These are phyloP conservation scores for Aspergillus wentii DNA, from an alignment of 495 filamentous ascomycete genomes.

Conservation along the genomic window DNA sequence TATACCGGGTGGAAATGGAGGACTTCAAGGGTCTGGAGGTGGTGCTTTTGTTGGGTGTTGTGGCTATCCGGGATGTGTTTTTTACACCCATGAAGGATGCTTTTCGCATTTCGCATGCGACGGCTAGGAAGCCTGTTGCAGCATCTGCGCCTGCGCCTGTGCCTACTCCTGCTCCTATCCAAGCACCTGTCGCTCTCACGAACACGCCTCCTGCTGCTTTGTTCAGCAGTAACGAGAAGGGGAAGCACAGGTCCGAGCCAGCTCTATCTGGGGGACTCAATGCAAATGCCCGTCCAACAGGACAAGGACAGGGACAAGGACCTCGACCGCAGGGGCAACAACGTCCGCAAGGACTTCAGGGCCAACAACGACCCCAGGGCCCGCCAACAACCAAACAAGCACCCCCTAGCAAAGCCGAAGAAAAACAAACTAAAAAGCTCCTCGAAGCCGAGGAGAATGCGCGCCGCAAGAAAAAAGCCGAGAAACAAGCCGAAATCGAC, in stretches of 20 bases:
- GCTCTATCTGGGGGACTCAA: slow-evolving; percentile 1
- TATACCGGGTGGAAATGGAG: slow-evolving; percentile 85
- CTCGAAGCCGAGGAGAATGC: slow-evolving; percentile 74
- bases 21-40: slow-evolving; percentile 93
- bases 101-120: slow-evolving; percentile 68
- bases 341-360: too few species aligned
- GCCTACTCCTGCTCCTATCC: neutral
- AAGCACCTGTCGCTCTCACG: neutral
- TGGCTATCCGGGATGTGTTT: slow-evolving; percentile 84
- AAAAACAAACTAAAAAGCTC: slow-evolving; percentile 67
- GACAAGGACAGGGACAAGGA: neutral
- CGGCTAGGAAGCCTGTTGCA: slow-evolving; percentile 12
- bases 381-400: slow-evolving; percentile 36
- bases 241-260: slow-evolving; percentile 6
- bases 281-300: neutral
- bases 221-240: too few species aligned
- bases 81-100: slow-evolving; percentile 60
- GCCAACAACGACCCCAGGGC: too few species aligned
- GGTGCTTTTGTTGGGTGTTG: slow-evolving; percentile 73
- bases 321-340: neutral
- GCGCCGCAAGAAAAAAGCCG: slow-evolving; percentile 58
- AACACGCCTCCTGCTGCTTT: neutral
- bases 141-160: slow-evolving; percentile 8
- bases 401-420: slow-evolving; percentile 56
- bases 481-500: slow-evolving; percentile 67